phyloP scores from a whole-genome alignment of 2,329 filamentous ascomycete species.

The Zalaria obscura region DNA sequence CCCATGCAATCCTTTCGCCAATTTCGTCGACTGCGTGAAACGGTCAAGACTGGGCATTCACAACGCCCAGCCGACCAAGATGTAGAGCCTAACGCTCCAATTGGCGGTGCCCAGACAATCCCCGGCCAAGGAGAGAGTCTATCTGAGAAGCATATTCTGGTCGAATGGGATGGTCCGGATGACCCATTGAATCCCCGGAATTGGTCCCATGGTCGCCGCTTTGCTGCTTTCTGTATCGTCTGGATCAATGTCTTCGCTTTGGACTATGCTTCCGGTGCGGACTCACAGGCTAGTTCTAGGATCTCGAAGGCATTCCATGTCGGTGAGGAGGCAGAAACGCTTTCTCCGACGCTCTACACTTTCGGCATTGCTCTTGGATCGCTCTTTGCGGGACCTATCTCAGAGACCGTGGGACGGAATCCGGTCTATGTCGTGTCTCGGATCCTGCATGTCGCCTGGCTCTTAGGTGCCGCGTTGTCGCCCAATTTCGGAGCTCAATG shows the following conservation, averaged over 20 bases:
- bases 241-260: constrained; percentile 12
- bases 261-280: constrained; percentile 10
- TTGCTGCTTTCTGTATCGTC: constrained; percentile 6
- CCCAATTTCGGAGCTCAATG: constrained; percentile 11
- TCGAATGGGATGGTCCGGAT: constrained; percentile 58
- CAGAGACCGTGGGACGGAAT: constrained; percentile 22
- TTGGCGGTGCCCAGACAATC: too few species aligned
- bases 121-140: too few species aligned
- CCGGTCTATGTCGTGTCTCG: constrained; percentile 9
- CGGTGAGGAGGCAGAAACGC: constrained; percentile 10
- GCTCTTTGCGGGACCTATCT: constrained; percentile 22
- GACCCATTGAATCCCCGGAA: constrained; percentile 63
- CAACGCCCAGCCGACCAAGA: too few species aligned
- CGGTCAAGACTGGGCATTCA: too few species aligned
- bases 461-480: constrained; percentile 10
- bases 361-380: constrained; percentile 27
- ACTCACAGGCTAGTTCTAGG: constrained; percentile 6
- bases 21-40: too few species aligned
- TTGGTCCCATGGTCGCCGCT: too few species aligned
- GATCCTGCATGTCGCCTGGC: constrained; percentile 7
- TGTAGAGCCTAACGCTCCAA: too few species aligned
- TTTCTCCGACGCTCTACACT: constrained; percentile 27
- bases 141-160: constrained; percentile 41
- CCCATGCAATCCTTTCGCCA: too few species aligned
- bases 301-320: constrained; percentile 9